phyloP scores from a whole-genome alignment of 306 rosid species.

The Corylus americana region DNA sequence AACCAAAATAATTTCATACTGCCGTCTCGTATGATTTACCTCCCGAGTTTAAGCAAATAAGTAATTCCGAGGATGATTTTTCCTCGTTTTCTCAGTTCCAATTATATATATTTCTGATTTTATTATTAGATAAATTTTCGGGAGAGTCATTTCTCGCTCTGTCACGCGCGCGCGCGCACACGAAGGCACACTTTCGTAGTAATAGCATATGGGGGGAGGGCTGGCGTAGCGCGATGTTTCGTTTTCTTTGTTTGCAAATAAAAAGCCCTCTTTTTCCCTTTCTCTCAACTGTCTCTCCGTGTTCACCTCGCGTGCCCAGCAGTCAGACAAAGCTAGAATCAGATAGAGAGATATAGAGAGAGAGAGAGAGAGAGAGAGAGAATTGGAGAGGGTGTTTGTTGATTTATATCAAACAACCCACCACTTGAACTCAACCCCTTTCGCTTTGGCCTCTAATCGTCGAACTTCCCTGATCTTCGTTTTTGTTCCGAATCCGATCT shows the following conservation, averaged over 20 bases:
- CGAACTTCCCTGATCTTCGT: slow-evolving; percentile 36
- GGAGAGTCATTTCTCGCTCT: slow-evolving; percentile 4
- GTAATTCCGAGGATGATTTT: slow-evolving; percentile 10
- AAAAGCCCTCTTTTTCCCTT: slow-evolving; percentile 26
- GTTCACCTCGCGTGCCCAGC: slow-evolving; percentile 77
- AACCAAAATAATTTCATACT: not conserved
- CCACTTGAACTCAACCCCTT: not conserved
- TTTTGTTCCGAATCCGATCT: slow-evolving; percentile 19
- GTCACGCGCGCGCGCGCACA: slow-evolving; percentile 16
- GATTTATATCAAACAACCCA: not conserved
- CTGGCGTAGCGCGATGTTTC: slow-evolving; percentile 22
- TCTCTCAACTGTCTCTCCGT: slow-evolving; percentile 80
- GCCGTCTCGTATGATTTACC: not conserved
- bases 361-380: not conserved
- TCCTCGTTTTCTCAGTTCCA: slow-evolving; percentile 14
- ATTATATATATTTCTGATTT: not conserved
- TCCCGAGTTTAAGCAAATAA: not conserved
- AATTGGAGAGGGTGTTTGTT: slow-evolving; percentile 7
- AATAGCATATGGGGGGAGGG: not conserved
- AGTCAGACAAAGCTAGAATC: slow-evolving; percentile 39
- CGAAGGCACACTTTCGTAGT: slow-evolving; percentile 1
- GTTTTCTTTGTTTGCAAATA: slow-evolving; percentile 8
- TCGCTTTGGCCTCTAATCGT: not conserved
- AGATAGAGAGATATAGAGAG: slow-evolving; percentile 8
- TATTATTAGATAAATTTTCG: slow-evolving; percentile 22